These are phyloP conservation scores for Nannochloropsis salina DNA, from an alignment of 108 stramenopile species.

Conservation along the genomic window DNA sequence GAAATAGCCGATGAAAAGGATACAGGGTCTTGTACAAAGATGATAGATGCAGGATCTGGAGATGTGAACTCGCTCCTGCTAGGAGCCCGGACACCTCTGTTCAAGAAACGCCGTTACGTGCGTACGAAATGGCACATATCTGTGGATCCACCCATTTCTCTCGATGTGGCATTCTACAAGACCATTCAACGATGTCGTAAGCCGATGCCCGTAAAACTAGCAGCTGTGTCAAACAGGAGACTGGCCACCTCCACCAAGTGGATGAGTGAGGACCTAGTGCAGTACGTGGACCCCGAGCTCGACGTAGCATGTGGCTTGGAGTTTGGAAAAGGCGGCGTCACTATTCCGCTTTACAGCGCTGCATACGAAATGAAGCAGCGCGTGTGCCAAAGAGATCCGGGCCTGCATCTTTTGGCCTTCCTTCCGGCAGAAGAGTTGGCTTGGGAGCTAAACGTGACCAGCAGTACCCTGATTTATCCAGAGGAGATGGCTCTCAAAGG, in stretches of 20 bases:
- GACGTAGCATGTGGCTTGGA: background rate
- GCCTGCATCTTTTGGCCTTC: background rate
- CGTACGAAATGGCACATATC: background rate
- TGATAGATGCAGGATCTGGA: background rate
- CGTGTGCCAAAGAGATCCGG: background rate
- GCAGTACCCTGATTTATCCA: background rate
- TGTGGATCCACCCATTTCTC: background rate
- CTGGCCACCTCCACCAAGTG: background rate
- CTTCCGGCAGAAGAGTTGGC: background rate
- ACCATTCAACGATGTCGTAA: background rate
- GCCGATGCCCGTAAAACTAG: background rate
- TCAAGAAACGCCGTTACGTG: conserved; percentile 7
- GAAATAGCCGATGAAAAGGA: background rate
- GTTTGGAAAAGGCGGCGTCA: background rate
- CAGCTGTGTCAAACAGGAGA: background rate
- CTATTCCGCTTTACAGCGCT: background rate
- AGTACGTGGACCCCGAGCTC: background rate
- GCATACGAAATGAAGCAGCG: background rate
- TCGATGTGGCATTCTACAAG: background rate
- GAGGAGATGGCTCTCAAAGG: background rate
- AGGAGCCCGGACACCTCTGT: background rate
- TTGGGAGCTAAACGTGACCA: conserved; percentile 17
- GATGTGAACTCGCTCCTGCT: background rate
- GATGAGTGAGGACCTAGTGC: background rate
- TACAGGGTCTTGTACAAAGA: background rate